Base-by-base conservation (phyloP, 306 rosid species). In the Leucaena leucocephala region DNA sequence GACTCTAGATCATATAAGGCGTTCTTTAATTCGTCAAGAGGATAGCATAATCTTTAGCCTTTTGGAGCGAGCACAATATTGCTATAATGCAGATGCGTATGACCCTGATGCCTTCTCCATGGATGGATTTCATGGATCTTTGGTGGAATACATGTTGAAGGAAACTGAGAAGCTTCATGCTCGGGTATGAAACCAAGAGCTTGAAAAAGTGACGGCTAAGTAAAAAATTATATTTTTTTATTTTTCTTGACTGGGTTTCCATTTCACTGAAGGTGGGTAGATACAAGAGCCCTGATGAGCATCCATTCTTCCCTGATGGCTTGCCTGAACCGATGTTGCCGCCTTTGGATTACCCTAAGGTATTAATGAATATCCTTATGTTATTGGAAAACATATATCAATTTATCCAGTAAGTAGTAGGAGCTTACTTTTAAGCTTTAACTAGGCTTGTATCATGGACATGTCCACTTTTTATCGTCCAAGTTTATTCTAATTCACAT, bases 131-230 rank as follows among this genome's bases (percentile, higher is more conserved):
- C 78, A 76, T 35, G 97, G 97, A 75, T 92, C 97, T 10, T 86
- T 94, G 83, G 87, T 92, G 12, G 93, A 94, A 76, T 90, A 84
- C 86, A 92, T 94, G 72, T 84, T 94, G 49, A 86, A 45, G 77
- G 97, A 92, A 89, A 94, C 97, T 62, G 98, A 94, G 83, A 94
- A 74, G 68, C 97, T 94, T 82, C 97, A 94, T 83, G 97, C 90
- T 76, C 80, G 68, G 94, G 97, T 94, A 62, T 81, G 90, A 10
- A 79, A 71, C 65, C 36, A 39, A 59, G 61, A 52, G 68, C 65
- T 65, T 68, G 10, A 39, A 63, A 83, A 84, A 68, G 52, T 69
- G 65, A 50, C 68, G 21, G 35, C 33, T 49, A 48, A 69, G 27
- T 58, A 5, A 42, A 70, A 73, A 36, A 69, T 27, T 77, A 40